Evolutionary conservation across 2,329 filamentous ascomycete species (phyloP), one percentile per base, ranked within the genome.

Genomic region (Onygena corvina): DNA sequence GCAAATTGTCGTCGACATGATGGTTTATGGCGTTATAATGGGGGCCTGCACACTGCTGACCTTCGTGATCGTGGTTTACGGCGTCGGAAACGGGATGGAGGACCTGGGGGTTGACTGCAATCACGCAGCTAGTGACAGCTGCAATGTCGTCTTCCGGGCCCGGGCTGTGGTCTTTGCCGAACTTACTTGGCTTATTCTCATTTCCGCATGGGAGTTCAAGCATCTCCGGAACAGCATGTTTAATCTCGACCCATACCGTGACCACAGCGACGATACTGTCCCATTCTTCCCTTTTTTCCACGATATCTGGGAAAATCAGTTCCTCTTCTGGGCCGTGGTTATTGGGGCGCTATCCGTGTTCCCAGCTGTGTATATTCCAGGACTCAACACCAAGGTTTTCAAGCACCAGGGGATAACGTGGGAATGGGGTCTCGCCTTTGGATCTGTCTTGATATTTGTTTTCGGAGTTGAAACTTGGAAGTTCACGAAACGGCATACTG

Each of bases 361-460:
- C 60, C 71, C 72, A 5, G 62, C 71, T 30, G 60, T 76, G 16
- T 81, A 81, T 57, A 79, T 81, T 47, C 77, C 77, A 0, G 75
- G 73, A 20, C 68, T 82, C 53, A 81, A 76, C 64, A 71, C 66
- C 6, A 64, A 67, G 1, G 77, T 81, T 5, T 81, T 81, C 67
- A 76, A 77, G 62, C 78, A 81, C 60, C 68, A 67, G 25, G 75
- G 71, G 5, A 81, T 82, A 50, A 69, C 64, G 25, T 81, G 77
- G 78, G 78, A 81, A 60, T 82, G 77, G 79, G 76, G 61, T 3
- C 72, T 82, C 34, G 75, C 80, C 3, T 76, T 81, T 51, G 61
- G 77, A 42, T 70, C 66, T 3, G 67, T 74, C 0, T 59, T 68
- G 1, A 57, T 81, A 20, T 81, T 81, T 68, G 77, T 81, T 55